These are phyloP conservation scores for Ganoderma sinense DNA, from an alignment of 1,284 basidiomycete genomes.

Conservation along the genomic window DNA sequence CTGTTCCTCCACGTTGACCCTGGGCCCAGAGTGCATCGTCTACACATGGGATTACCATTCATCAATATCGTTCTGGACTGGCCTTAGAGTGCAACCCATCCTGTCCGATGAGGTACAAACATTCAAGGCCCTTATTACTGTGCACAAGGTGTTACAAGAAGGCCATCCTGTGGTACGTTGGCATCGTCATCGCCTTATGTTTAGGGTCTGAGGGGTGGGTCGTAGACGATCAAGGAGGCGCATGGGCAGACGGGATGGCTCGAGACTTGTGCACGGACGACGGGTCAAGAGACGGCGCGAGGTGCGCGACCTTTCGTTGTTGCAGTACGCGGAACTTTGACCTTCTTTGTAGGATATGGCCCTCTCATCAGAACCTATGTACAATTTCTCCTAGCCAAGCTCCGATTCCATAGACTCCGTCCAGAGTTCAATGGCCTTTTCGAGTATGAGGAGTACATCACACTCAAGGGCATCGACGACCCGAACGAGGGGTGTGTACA, in stretches of 20 bases:
- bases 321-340: background rate
- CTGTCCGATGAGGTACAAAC: conserved; percentile 95
- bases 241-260: conserved; percentile 97
- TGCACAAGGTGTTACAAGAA: conserved; percentile 96
- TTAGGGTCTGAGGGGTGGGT: conserved; percentile 5
- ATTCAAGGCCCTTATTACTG: conserved; percentile 95
- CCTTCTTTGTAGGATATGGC: conserved; percentile 76
- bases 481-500: conserved; percentile 91
- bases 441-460: conserved; percentile 97
- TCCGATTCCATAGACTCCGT: conserved; percentile 92
- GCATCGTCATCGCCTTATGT: background rate
- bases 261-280: conserved; percentile 92
- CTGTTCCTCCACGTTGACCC: conserved; percentile 4
- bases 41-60: conserved; percentile 99
- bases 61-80: conserved; percentile 97
- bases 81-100: conserved; percentile 93
- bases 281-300: conserved; percentile 80
- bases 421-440: conserved; percentile 97
- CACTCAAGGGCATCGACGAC: conserved; percentile 95
- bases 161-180: conserved; percentile 88
- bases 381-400: conserved; percentile 92
- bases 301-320: conserved; percentile 56
- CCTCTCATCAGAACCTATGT: conserved; percentile 94
- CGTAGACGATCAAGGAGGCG: conserved; percentile 91
- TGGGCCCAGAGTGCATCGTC: conserved; percentile 85